These are phyloP conservation scores for Fusarium cicatricum DNA, from an alignment of 2,329 filamentous ascomycete species.

Conservation along the genomic window DNA sequence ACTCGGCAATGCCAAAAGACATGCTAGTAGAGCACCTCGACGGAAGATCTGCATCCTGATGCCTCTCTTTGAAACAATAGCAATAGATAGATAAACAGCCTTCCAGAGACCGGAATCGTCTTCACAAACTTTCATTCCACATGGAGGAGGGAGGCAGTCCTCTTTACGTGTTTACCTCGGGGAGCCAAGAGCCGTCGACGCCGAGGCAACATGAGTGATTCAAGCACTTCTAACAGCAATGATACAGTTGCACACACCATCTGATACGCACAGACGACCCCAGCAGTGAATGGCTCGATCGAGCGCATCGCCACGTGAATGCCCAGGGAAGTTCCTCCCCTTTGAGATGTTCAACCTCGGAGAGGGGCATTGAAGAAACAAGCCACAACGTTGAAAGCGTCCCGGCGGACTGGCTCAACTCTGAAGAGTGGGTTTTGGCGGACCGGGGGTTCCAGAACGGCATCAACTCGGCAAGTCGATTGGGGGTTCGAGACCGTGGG, in stretches of 20 bases:
- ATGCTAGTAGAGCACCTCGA: slow-evolving; percentile 10
- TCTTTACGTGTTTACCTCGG: not conserved
- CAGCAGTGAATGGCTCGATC: not conserved
- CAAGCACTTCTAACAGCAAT: not conserved
- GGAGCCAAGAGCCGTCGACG: no score
- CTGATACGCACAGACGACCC: not conserved
- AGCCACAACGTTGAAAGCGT: not conserved
- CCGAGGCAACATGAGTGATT: not conserved
- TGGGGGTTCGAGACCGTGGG: not conserved
- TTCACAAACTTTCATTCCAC: not conserved
- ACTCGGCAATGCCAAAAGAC: slow-evolving; percentile 11
- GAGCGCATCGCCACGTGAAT: not conserved
- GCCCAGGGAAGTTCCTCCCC: not conserved
- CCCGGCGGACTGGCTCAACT: not conserved
- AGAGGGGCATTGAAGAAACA: no score
- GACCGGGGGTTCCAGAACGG: not conserved
- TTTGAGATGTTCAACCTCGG: not conserved
- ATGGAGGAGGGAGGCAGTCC: not conserved
- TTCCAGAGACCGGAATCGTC: no score
- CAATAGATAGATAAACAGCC: no score
- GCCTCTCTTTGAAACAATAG: not conserved
- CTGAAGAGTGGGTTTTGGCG: not conserved
- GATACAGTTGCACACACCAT: slow-evolving; percentile 2
- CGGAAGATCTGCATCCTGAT: slow-evolving; percentile 9
- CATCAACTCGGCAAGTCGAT: slow-evolving; percentile 3